A percentile compares a stretch with the other conserved stretches of the same genome.
These are phyloP conservation scores for Chrysoporthe deuterocubensis DNA, from an alignment of 2,329 filamentous ascomycete species.

Conservation along the genomic window DNA sequence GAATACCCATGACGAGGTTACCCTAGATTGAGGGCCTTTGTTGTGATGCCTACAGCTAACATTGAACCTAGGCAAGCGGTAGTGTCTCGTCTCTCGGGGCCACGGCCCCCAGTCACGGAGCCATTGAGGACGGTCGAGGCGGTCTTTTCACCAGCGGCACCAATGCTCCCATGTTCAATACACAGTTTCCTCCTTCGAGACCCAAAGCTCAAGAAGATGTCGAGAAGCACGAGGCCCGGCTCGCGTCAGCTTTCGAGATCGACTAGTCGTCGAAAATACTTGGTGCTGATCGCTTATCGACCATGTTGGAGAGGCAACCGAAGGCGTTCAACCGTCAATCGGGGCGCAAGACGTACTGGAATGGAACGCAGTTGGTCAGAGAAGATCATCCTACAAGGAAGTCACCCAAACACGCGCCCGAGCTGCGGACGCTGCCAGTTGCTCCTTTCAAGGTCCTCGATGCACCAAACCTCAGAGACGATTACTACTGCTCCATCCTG, in stretches of 20 bases:
- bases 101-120: conserved; percentile 56
- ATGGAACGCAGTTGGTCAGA: conserved; percentile 46
- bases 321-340: conserved; percentile 26
- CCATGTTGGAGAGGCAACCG: conserved; percentile 17
- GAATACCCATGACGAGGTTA: too few species aligned
- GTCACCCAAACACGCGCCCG: conserved; percentile 28
- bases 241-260: conserved; percentile 82
- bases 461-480: conserved; percentile 85
- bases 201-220: conserved; percentile 60
- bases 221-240: conserved; percentile 71
- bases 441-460: conserved; percentile 89
- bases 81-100: conserved; percentile 81
- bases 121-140: conserved; percentile 66
- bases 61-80: conserved; percentile 57
- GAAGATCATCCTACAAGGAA: conserved; percentile 32
- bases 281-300: conserved; percentile 48
- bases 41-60: background rate
- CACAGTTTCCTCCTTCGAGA: conserved; percentile 49
- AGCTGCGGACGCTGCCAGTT: conserved; percentile 60
- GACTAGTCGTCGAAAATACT: conserved; percentile 71
- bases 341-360: conserved; percentile 44
- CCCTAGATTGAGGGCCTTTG: too few species aligned
- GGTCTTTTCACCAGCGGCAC: conserved; percentile 70
- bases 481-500: conserved; percentile 92
- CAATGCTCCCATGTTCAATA: conserved; percentile 68